Evolutionary conservation across 345 rosid genomes (phyloP).

Genomic region (Cardiospermum halicacabum): DNA sequence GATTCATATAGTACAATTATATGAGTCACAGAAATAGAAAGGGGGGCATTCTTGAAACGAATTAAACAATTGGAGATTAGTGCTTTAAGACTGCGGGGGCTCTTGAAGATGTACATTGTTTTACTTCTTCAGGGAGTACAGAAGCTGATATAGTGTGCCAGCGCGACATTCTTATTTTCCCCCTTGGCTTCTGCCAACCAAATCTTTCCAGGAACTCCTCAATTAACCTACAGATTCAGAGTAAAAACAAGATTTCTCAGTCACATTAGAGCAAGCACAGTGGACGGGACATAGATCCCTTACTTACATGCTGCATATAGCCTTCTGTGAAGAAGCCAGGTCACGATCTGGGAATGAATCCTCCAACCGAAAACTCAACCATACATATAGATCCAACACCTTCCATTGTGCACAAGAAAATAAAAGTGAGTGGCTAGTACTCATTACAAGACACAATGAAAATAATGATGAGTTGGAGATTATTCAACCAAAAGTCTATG

Average conservation of each 20-base stretch:
- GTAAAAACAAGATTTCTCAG: not conserved
- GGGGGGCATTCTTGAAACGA: not conserved
- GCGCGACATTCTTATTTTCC: conserved; percentile 14
- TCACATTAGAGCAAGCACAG: not conserved
- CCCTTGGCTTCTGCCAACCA: conserved; percentile 41
- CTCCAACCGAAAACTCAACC: conserved; percentile 85
- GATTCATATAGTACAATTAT: not conserved
- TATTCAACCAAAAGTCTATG: not conserved
- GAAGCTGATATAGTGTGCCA: conserved; percentile 10
- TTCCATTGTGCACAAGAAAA: conserved; percentile 22
- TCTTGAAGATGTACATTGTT: conserved; percentile 10
- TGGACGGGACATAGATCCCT: not conserved
- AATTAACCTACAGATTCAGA: conserved; percentile 53
- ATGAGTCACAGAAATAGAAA: not conserved
- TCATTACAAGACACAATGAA: not conserved
- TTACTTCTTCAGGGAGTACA: conserved; percentile 14
- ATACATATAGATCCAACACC: conserved; percentile 89
- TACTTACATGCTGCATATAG: conserved; percentile 76
- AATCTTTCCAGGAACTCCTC: conserved; percentile 72
- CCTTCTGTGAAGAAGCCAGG: conserved; percentile 75
- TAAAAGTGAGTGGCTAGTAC: conserved; percentile 8
- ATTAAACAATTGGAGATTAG: not conserved
- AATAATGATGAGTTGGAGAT: not conserved
- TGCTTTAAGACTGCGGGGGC: not conserved
- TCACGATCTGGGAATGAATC: conserved; percentile 80